Conservation (phyloP, 2,329 filamentous ascomycete genomes). For the Capronia coronata region DNA sequence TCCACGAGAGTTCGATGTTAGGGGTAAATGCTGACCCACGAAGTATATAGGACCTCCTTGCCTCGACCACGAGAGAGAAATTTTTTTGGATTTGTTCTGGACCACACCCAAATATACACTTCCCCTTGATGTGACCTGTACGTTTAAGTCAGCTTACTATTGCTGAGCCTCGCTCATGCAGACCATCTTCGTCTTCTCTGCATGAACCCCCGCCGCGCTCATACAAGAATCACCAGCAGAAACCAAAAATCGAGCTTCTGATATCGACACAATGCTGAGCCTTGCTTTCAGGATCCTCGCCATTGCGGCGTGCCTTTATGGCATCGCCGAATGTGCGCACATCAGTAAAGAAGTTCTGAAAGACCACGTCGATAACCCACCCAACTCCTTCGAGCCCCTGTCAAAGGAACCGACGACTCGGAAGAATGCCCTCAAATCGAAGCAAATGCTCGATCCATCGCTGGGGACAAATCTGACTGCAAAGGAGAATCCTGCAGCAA, state of each 20-base stretch:
- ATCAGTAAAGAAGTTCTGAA: conserved; percentile 12
- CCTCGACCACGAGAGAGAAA: not conserved
- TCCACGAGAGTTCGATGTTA: not conserved
- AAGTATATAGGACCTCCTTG: not conserved
- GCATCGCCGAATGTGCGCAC: conserved; percentile 10
- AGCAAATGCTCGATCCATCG: not conserved
- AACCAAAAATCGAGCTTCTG: not conserved
- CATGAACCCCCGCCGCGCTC: too few relatives aligned
- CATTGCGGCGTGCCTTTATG: conserved; percentile 6
- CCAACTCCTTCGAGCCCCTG: not conserved
- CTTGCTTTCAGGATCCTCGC: conserved; percentile 13
- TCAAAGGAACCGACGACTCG: not conserved
- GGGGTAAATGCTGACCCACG: not conserved
- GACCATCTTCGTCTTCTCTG: not conserved
- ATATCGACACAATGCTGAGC: conserved; percentile 9
- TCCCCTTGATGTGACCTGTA: not conserved
- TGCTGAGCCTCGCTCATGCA: not conserved
- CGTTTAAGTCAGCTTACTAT: not conserved
- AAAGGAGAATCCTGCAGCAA: not conserved
- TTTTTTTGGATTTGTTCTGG: not conserved
- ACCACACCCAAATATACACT: not conserved
- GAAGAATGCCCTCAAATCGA: not conserved
- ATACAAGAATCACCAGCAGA: too few relatives aligned
- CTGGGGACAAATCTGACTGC: not conserved
- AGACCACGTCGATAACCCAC: not conserved